These are phyloP conservation scores for Claviceps spartinae DNA, from an alignment of 2,329 filamentous ascomycete genomes.

Conservation along the genomic window DNA sequence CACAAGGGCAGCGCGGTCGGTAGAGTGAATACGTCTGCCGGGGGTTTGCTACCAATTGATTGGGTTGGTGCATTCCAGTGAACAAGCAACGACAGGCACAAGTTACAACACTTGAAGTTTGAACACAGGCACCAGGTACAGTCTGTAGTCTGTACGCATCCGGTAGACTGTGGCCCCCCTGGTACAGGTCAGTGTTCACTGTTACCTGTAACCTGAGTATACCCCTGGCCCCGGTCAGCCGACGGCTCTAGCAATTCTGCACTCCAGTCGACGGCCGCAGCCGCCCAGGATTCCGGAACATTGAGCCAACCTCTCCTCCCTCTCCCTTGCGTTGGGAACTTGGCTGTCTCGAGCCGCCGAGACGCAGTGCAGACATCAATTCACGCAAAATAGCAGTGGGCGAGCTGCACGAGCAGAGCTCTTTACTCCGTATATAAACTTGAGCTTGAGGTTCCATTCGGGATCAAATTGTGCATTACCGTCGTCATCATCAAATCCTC, in stretches of 20 bases:
- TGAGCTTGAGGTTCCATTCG: background rate
- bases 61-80: conserved; percentile 1
- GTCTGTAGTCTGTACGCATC: background rate
- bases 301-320: conserved; percentile 5
- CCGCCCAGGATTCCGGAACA: background rate
- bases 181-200: background rate
- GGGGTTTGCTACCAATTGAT: background rate
- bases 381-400: background rate
- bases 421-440: conserved; percentile 9
- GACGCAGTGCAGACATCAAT: conserved; percentile 1
- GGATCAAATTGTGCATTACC: background rate
- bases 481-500: background rate
- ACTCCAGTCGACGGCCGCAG: conserved; percentile 5
- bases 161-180: background rate
- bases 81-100: background rate
- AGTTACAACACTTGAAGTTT: background rate
- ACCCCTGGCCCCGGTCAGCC: background rate
- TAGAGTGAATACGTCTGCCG: background rate
- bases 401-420: background rate
- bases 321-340: conserved; percentile 5
- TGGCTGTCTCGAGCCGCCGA: conserved; percentile 4
- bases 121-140: background rate
- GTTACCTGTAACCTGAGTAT: no score
- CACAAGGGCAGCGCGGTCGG: background rate
- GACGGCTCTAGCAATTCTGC: conserved; percentile 3